Evolutionary conservation across 2,329 filamentous ascomycete genomes (phyloP), one percentile per base, ranked within the genome.

Genomic region (Neodidymelliopsis sp.): DNA sequence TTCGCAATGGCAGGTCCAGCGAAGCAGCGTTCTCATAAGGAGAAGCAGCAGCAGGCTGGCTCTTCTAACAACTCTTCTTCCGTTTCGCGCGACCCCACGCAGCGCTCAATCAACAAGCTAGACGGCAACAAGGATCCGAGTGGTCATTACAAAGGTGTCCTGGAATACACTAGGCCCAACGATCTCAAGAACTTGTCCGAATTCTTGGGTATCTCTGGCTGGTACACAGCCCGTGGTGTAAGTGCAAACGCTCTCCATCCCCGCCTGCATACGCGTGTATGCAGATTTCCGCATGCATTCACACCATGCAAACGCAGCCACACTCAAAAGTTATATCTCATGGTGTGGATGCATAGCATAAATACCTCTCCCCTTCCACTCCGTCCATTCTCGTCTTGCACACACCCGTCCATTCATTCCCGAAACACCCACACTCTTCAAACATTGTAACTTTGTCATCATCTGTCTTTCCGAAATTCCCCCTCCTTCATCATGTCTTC

Each of bases 101-200:
- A 64, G 47, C 63, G 62, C 18, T 68, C 68, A 8, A 44, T 53
- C 3, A 58, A 67, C 56, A 64, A 59, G 41, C 53, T 66, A 12
- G 70, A 74, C 53, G 70, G 71, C 44, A 72, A 72, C 46, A 62
- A 62, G 20, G 70, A 74, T 40, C 67, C 69, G 3, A 47, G 29
- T 7, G 13, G 44, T 4, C 40, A 23, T 12, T 34, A 30, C 12
- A 11, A 15, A 4, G 48, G 36, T 20, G 33, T 46, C 18, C 13
- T 52, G 16, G 64, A 70, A 5, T 72, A 71, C 56, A 60, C 59
- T 27, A 55, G 57, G 12, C 48, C 55, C 7, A 60, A 43, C 15
- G 63, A 67, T 23, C 56, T 72, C 35, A 71, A 69, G 62, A 72
- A 71, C 49, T 58, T 73, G 18, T 68, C 67, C 6, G 71, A 74